Evolutionary conservation across 208 protist genomes (phyloP).

Genomic region (Wallacemonas sp.): DNA sequence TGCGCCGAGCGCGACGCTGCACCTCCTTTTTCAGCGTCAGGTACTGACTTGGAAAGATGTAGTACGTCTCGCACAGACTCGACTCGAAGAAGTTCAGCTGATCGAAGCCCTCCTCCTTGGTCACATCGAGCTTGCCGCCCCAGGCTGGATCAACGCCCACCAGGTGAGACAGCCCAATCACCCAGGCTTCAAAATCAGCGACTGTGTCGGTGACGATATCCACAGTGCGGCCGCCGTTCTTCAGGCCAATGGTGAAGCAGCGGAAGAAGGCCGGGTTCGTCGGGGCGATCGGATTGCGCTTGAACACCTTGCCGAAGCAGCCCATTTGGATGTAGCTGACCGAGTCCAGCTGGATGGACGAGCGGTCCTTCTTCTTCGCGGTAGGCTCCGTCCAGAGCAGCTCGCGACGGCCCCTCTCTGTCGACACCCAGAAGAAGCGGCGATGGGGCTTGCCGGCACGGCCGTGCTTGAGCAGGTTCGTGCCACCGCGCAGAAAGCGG

Average conservation of each 20-base stretch:
- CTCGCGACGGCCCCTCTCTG: slow-evolving; percentile 41
- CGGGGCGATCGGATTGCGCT: slow-evolving; percentile 62
- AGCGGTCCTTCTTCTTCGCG: slow-evolving; percentile 44
- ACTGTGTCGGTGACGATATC: slow-evolving; percentile 88
- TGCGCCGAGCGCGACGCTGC: slow-evolving; percentile 37
- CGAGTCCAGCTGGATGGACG: slow-evolving; percentile 65
- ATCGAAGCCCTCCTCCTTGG: slow-evolving; percentile 60
- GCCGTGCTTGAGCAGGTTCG: slow-evolving; percentile 92
- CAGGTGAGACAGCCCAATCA: slow-evolving; percentile 85
- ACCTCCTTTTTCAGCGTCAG: slow-evolving; percentile 80
- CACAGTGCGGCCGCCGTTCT: slow-evolving; percentile 82
- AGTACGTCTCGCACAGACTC: slow-evolving; percentile 83
- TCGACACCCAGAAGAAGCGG: slow-evolving; percentile 88
- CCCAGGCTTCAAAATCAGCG: slow-evolving; percentile 94
- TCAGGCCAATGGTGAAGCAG: slow-evolving; percentile 87
- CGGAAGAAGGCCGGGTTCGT: slow-evolving; percentile 81
- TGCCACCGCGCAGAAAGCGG: slow-evolving; percentile 79
- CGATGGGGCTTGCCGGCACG: slow-evolving; percentile 87
- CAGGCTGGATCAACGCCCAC: slow-evolving; percentile 87
- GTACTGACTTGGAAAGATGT: slow-evolving; percentile 84
- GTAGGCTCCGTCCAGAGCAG: slow-evolving; percentile 81
- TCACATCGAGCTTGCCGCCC: slow-evolving; percentile 89
- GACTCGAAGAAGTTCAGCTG: slow-evolving; percentile 83
- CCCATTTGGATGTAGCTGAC: slow-evolving; percentile 90
- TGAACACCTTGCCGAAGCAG: slow-evolving; percentile 92